Conservation (phyloP, 176 grass and related monocot species). For the Aegilops umbellulata region DNA sequence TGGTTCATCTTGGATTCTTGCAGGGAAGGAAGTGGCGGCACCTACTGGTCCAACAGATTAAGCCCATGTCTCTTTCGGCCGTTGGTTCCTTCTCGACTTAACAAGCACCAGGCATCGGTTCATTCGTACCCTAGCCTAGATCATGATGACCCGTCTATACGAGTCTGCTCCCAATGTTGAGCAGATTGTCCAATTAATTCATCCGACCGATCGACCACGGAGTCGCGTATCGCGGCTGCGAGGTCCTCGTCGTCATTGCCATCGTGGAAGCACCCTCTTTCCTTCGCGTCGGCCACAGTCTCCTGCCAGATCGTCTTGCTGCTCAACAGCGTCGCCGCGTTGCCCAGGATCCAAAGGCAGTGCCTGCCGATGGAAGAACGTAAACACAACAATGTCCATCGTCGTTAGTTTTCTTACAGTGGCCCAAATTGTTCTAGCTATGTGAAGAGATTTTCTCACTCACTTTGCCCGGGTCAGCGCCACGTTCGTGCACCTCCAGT, state of each 20-base stretch:
- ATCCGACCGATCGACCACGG: background rate
- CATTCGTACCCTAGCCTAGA: background rate
- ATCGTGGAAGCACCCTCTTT: conserved; percentile 34
- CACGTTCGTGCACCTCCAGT: conserved; percentile 34
- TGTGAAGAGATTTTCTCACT: background rate
- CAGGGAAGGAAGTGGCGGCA: background rate
- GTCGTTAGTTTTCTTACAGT: too few relatives aligned
- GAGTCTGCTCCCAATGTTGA: background rate
- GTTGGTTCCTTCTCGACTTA: background rate
- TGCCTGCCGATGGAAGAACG: conserved; percentile 27
- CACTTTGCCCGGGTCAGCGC: conserved; percentile 56
- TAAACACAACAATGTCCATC: too few relatives aligned
- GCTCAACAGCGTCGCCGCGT: conserved; percentile 30
- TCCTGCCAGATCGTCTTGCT: conserved; percentile 43
- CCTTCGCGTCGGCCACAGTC: conserved; percentile 42
- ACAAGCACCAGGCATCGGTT: background rate
- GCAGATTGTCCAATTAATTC: too few relatives aligned
- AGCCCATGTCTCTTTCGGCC: too few relatives aligned
- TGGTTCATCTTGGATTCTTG: background rate
- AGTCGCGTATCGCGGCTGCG: background rate
- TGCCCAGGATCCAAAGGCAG: conserved; percentile 57
- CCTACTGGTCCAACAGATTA: too few relatives aligned
- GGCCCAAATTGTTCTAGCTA: background rate
- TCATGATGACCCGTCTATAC: background rate
- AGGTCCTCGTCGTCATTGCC: conserved; percentile 29